Conservation (phyloP, 495 filamentous ascomycete genomes). For the Bathelium albidoporum region DNA sequence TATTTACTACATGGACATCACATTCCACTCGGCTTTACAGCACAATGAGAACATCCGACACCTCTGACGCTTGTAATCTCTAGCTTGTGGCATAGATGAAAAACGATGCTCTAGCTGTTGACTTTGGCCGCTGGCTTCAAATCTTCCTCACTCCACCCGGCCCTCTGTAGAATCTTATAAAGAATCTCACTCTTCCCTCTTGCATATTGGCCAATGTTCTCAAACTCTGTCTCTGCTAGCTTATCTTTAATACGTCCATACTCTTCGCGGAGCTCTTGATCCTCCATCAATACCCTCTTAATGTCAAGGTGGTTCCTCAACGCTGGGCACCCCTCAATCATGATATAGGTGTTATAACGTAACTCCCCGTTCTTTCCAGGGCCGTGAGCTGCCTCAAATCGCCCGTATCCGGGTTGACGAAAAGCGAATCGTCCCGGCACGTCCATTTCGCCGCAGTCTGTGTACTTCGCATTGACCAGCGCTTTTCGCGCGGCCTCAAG, state of each 20-base stretch:
- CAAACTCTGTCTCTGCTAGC: neutral
- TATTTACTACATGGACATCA: too few relatives aligned
- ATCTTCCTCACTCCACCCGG: constrained; percentile 15
- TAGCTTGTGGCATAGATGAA: too few relatives aligned
- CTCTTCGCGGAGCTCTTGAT: constrained; percentile 17
- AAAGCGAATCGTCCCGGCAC: constrained; percentile 16
- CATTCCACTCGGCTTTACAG: too few relatives aligned
- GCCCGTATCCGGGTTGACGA: constrained; percentile 11
- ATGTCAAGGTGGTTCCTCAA: constrained; percentile 20
- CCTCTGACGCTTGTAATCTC: too few relatives aligned
- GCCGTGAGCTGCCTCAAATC: neutral
- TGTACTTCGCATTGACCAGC: constrained; percentile 11
- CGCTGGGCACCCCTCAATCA: constrained; percentile 15
- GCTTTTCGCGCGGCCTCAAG: constrained; percentile 11
- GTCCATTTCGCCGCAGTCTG: constrained; percentile 17
- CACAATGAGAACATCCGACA: too few relatives aligned
- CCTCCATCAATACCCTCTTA: constrained; percentile 11
- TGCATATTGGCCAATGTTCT: constrained; percentile 8
- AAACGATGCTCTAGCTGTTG: too few relatives aligned
- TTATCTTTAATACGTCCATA: constrained; percentile 17
- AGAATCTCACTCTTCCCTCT: constrained; percentile 15
- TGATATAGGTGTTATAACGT: constrained; percentile 17
- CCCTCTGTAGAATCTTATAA: constrained; percentile 14
- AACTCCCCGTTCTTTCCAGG: neutral
- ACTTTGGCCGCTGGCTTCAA: too few relatives aligned